Percentiles rank a stretch among this genome's conserved stretches.
These are phyloP conservation scores for Melastoma candidum DNA, from an alignment of 441 rosid genomes.

Conservation along the genomic window DNA sequence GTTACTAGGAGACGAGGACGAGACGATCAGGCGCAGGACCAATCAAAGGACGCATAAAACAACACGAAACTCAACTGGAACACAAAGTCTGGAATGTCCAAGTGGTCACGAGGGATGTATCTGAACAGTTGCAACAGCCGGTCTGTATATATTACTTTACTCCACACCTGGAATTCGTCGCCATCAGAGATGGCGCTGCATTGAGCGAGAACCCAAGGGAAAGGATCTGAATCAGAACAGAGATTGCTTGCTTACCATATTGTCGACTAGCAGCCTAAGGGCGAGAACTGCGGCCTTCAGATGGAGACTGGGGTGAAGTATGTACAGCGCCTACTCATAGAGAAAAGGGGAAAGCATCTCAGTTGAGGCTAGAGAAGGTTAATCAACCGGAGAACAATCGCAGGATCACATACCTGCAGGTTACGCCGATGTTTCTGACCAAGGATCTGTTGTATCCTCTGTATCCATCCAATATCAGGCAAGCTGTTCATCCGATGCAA, in stretches of 20 bases:
- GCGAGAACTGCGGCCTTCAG: slow-evolving; percentile 69
- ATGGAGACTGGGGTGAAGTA: slow-evolving; percentile 92
- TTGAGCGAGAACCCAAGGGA: slow-evolving; percentile 3
- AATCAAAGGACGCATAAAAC: not conserved
- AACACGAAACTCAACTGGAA: slow-evolving; percentile 69
- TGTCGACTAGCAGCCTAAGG: slow-evolving; percentile 72
- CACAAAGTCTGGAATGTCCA: slow-evolving; percentile 95
- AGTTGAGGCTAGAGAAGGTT: not conserved
- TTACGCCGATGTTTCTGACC: slow-evolving; percentile 94
- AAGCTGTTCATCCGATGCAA: slow-evolving; percentile 39
- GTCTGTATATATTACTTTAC: slow-evolving; percentile 84
- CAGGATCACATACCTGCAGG: slow-evolving; percentile 54
- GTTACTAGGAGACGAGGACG: not conserved
- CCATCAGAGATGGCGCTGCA: not conserved
- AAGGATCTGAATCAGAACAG: no score
- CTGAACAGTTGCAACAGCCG: slow-evolving; percentile 85
- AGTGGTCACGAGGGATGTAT: slow-evolving; percentile 97
- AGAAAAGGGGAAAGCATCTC: slow-evolving; percentile 11
- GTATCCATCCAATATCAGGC: slow-evolving; percentile 98
- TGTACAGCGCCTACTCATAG: slow-evolving; percentile 64
- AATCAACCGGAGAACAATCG: not conserved
- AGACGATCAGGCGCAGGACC: not conserved
- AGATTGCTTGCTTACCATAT: slow-evolving; percentile 38
- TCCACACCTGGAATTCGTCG: slow-evolving; percentile 62
- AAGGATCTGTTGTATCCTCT: slow-evolving; percentile 84